A percentile compares a stretch with the other conserved stretches of the same genome.
phyloP scores from a whole-genome alignment of 768 basidiomycete species.

The Suillus sp. region DNA sequence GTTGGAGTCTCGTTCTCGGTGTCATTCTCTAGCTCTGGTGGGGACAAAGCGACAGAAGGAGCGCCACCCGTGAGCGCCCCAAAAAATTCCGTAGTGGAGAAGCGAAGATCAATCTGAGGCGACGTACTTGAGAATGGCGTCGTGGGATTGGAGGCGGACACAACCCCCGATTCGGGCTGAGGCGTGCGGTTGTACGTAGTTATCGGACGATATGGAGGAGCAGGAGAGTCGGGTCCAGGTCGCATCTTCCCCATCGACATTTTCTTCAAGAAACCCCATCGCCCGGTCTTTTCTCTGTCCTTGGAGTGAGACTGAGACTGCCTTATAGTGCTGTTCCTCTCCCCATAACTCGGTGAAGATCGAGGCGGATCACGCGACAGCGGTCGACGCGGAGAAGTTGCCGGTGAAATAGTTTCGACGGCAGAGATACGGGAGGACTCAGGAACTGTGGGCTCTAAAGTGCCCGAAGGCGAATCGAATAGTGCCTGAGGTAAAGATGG shows the following conservation, averaged over 20 bases:
- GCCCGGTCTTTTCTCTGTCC: conserved; percentile 64
- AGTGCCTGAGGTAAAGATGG: conserved; percentile 43
- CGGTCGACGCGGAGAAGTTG: conserved; percentile 31
- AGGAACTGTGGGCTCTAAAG: conserved; percentile 17
- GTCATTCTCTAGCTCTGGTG: conserved; percentile 16
- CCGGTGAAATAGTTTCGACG: conserved; percentile 23
- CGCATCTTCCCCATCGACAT: conserved; percentile 97
- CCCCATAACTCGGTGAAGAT: conserved; percentile 25
- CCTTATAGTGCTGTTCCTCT: conserved; percentile 28
- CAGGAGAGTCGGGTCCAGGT: conserved; percentile 49
- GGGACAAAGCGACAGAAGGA: conserved; percentile 32
- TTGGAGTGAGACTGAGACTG: conserved; percentile 21
- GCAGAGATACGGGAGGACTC: conserved; percentile 28
- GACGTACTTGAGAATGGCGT: conserved; percentile 41
- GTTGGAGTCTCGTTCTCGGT: conserved; percentile 21
- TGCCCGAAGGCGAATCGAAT: conserved; percentile 53
- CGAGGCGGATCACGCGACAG: conserved; percentile 18
- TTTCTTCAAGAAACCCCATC: conserved; percentile 97
- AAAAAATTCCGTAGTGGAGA: conserved; percentile 69
- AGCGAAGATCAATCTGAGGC: conserved; percentile 69
- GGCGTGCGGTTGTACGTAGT: conserved; percentile 30
- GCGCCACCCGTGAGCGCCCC: conserved; percentile 47
- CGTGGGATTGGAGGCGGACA: conserved; percentile 28
- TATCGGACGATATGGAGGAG: conserved; percentile 37
- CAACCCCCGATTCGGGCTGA: conserved; percentile 21